phyloP scores from a whole-genome alignment of 2,329 filamentous ascomycete genomes.

The Pseudocercospora crystallina region DNA sequence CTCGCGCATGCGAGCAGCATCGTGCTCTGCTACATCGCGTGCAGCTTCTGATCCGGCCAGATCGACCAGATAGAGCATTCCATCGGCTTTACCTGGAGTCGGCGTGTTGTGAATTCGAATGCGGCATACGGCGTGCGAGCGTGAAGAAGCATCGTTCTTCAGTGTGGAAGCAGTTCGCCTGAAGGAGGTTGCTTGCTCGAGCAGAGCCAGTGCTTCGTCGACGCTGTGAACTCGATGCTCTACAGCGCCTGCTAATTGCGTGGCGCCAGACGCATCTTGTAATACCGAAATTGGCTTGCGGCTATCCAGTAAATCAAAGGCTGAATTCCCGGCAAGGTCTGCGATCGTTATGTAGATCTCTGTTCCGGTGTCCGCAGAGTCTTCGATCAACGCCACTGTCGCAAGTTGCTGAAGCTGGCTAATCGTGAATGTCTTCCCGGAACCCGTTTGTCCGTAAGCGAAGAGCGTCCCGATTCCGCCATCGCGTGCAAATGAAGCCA shows the following conservation, averaged over 20 bases:
- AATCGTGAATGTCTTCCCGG: conserved; percentile 12
- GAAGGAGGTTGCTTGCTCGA: background rate
- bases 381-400: background rate
- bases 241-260: conserved; percentile 1
- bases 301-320: conserved; percentile 8
- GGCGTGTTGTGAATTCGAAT: conserved; percentile 4
- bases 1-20: conserved; percentile 11
- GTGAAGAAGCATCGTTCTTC: conserved; percentile 13
- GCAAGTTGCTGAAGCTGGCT: conserved; percentile 10
- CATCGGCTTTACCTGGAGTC: background rate
- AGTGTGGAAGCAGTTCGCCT: conserved; percentile 4
- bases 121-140: conserved; percentile 15
- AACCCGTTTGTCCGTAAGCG: conserved; percentile 12
- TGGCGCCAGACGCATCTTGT: conserved; percentile 4
- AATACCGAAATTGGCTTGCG: conserved; percentile 5
- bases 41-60: conserved; percentile 16
- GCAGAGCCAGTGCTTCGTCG: conserved; percentile 2
- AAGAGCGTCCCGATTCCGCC: conserved; percentile 12
- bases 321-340: conserved; percentile 9
- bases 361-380: background rate
- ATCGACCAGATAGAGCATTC: conserved; percentile 15
- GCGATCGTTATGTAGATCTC: conserved; percentile 7
- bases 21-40: conserved; percentile 10
- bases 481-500: background rate
- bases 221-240: background rate